phyloP scores from a whole-genome alignment of 148 eudicot species.

The Rhododendron kiyosumense region DNA sequence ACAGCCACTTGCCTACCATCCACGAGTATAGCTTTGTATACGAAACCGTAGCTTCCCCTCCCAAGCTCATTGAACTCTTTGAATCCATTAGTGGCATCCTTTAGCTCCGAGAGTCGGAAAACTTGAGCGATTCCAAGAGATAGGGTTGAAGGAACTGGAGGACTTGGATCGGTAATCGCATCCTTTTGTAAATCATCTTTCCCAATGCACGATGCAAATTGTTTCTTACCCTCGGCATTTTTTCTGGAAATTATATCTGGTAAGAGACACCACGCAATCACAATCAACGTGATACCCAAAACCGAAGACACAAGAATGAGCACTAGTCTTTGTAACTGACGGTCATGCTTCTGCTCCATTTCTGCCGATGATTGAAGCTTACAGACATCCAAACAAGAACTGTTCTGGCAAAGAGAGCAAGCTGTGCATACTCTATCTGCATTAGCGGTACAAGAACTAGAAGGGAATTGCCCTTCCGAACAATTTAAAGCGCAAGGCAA shows the following conservation, averaged over 20 bases:
- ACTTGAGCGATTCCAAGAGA: conserved; percentile 82
- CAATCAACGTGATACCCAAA: conserved; percentile 51
- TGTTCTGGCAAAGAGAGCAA: conserved; percentile 89
- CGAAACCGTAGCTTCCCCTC: conserved; percentile 93
- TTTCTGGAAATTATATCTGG: conserved; percentile 44
- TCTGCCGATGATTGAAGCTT: conserved; percentile 39
- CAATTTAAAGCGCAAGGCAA: conserved; percentile 76
- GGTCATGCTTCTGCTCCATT: conserved; percentile 34
- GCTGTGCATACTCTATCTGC: conserved; percentile 78
- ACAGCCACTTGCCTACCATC: conserved; percentile 92
- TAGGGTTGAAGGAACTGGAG: conserved; percentile 31
- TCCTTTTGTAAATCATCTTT: conserved; percentile 44
- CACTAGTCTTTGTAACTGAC: conserved; percentile 44
- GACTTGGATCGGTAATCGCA: conserved; percentile 29
- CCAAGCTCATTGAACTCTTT: conserved; percentile 98
- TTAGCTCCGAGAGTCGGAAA: conserved; percentile 75
- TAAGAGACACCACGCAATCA: conserved; percentile 62
- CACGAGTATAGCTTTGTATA: conserved; percentile 71
- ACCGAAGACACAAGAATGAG: conserved; percentile 63
- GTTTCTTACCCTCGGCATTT: conserved; percentile 45
- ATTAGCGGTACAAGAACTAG: conserved; percentile 57
- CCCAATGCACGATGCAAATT: conserved; percentile 59
- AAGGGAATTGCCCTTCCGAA: conserved; percentile 62
- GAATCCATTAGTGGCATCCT: conserved; percentile 95
- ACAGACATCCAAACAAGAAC: conserved; percentile 77